These are phyloP conservation scores for Quercus phellos DNA, from an alignment of 331 rosid genomes.

Conservation along the genomic window DNA sequence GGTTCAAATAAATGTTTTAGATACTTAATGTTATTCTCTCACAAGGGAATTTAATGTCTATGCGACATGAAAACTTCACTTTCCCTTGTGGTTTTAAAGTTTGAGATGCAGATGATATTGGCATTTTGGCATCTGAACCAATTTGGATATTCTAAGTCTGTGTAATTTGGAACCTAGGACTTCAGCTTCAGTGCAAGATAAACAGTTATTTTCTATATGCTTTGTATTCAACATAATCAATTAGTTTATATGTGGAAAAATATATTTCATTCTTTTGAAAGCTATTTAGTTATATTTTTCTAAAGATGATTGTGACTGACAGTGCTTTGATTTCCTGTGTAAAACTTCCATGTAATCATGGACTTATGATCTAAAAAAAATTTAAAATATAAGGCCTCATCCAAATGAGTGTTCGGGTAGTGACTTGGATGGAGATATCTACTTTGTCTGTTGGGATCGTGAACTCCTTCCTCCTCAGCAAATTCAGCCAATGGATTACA, in stretches of 20 bases:
- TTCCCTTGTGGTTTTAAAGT: background rate
- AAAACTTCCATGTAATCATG: background rate
- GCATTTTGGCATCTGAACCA: background rate
- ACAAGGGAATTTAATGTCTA: background rate
- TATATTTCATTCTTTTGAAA: background rate
- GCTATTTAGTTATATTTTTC: background rate
- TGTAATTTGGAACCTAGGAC: background rate
- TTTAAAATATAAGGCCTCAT: conserved; percentile 58
- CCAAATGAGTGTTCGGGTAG: conserved; percentile 55
- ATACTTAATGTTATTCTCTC: background rate
- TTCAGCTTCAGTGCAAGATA: background rate
- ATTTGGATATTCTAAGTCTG: background rate
- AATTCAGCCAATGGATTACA: conserved; percentile 69
- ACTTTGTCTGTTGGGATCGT: conserved; percentile 77
- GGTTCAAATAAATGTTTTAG: background rate
- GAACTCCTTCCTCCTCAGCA: conserved; percentile 53
- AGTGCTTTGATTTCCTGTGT: background rate
- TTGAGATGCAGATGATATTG: background rate
- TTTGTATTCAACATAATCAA: background rate
- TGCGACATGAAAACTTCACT: background rate
- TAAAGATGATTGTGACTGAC: background rate
- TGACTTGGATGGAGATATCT: conserved; percentile 88
- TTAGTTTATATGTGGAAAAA: background rate
- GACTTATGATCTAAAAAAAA: conserved; percentile 10
- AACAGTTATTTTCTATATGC: background rate